Conservation (phyloP, 2,329 filamentous ascomycete species). For the Aspergillus aculeatus region DNA sequence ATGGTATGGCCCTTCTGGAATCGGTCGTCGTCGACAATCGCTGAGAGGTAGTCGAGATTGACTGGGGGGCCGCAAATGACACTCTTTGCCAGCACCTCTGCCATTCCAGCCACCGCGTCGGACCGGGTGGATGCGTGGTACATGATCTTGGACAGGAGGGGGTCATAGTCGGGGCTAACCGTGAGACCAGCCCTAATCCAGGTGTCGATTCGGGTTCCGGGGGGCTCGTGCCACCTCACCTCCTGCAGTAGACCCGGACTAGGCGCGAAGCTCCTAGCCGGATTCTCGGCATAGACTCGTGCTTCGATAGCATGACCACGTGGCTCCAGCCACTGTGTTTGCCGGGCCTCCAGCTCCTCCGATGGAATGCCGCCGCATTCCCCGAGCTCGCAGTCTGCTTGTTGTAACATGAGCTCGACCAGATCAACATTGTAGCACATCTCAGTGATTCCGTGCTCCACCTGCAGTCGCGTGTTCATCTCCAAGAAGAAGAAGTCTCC, state of each 20-base stretch:
- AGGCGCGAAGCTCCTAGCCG: constrained; percentile 58
- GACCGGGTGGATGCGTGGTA: no score
- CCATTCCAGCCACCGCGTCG: no score
- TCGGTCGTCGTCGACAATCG: no score
- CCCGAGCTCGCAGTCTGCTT: constrained; percentile 52
- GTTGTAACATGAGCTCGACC: constrained; percentile 56
- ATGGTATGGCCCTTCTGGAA: no score
- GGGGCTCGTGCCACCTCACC: constrained; percentile 54
- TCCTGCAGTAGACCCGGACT: constrained; percentile 59
- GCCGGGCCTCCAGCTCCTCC: constrained; percentile 42
- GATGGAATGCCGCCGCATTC: constrained; percentile 48
- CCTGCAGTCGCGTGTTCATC: constrained; percentile 60
- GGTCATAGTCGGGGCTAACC: constrained; percentile 43
- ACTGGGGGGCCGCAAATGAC: no score
- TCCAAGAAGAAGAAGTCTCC: constrained; percentile 71
- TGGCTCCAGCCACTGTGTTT: constrained; percentile 31
- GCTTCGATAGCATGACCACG: constrained; percentile 53
- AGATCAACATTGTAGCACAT: constrained; percentile 56
- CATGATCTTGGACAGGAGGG: constrained; percentile 60
- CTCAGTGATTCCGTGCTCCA: constrained; percentile 60
- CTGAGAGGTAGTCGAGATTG: no score
- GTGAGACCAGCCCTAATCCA: constrained; percentile 61
- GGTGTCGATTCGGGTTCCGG: constrained; percentile 59
- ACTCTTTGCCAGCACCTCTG: no score
- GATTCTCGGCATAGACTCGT: constrained; percentile 59